Base-by-base conservation (phyloP, 306 rosid species). In the Datisca glomerata region DNA sequence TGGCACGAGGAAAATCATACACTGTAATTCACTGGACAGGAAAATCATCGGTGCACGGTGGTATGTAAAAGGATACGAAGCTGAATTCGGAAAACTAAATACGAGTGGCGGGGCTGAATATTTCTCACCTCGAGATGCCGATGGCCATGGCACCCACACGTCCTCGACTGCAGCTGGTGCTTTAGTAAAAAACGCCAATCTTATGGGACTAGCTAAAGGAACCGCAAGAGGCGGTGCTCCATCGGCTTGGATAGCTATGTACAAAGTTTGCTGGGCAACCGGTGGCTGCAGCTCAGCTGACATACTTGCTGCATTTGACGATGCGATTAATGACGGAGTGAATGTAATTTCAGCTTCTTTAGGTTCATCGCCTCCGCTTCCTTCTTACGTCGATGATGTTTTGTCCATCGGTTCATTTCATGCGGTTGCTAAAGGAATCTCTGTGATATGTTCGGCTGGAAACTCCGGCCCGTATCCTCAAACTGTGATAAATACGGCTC, bases 1-100 rank as follows among this genome's bases (percentile, higher is more conserved):
- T 40, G n/a, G n/a, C n/a, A n/a, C n/a, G n/a, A n/a, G n/a, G 0
- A 8, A 17, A 1, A 5, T 37, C 34, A 9, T 22, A 14, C 12
- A 7, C 28, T 22, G 18, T 12, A 12, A 6, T 23, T n/a, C 20
- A 12, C 35, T 12, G 66, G 23, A 46, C 71, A 79, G 76, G 64
- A 79, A 79, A 62, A 71, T 79, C 6, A 71, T 79, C 7, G 79
- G 89, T 17, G 89, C 89, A 1, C 79, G 80, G 18, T 79, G 79
- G 83, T 79, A 74, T 44, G 16, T 45, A 13, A 79, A 68, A 61
- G 87, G 87, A 28, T 79, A 70, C n/a, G 74, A 74, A 58, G 87
- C 82, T 39, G 79, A 74, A 56, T 64, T 67, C 3, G 79, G 79
- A 16, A 73, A 67, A 48, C 35, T 70, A 45, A 55, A 64, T 41